These are phyloP conservation scores for Candida boleticola DNA, from an alignment of 805 yeast species.

Conservation along the genomic window DNA sequence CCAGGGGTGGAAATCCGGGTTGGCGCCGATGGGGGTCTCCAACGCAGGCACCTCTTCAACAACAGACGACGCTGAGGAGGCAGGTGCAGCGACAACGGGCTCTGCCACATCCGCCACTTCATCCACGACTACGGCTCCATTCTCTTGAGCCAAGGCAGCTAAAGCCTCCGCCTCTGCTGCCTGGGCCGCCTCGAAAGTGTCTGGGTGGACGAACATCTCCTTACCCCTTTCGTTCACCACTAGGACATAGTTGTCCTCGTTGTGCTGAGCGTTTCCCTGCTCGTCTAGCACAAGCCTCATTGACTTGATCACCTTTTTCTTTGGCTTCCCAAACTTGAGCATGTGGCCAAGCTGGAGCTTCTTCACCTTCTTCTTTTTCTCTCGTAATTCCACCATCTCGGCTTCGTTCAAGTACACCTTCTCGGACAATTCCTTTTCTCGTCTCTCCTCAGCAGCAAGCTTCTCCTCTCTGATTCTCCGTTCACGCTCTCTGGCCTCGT, in stretches of 20 bases:
- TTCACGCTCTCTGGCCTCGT: constrained; percentile 6
- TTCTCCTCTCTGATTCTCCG: background rate
- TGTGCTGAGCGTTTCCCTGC: background rate
- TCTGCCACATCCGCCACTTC: background rate
- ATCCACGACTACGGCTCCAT: background rate
- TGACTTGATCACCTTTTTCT: background rate
- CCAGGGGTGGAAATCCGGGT: constrained; percentile 31
- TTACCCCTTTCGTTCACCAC: background rate
- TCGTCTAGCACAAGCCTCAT: background rate
- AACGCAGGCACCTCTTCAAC: too few species aligned
- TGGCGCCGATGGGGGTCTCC: constrained; percentile 1
- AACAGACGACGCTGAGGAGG: background rate
- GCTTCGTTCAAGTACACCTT: constrained; percentile 2
- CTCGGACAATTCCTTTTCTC: constrained; percentile 2
- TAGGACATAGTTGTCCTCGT: background rate
- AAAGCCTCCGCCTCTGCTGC: background rate
- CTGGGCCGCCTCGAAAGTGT: background rate
- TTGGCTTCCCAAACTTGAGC: constrained; percentile 1
- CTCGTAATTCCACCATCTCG: constrained; percentile 1
- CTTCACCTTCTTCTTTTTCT: background rate
- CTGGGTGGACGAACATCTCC: background rate
- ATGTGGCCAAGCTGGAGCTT: background rate
- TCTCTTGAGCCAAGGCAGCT: background rate
- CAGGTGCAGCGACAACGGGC: background rate
- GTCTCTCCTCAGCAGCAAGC: background rate